Evolutionary conservation across 129 eudicot genomes (phyloP), one percentile per base, ranked within the genome.

Genomic region (Chrysanthemum lavandulifolium): DNA sequence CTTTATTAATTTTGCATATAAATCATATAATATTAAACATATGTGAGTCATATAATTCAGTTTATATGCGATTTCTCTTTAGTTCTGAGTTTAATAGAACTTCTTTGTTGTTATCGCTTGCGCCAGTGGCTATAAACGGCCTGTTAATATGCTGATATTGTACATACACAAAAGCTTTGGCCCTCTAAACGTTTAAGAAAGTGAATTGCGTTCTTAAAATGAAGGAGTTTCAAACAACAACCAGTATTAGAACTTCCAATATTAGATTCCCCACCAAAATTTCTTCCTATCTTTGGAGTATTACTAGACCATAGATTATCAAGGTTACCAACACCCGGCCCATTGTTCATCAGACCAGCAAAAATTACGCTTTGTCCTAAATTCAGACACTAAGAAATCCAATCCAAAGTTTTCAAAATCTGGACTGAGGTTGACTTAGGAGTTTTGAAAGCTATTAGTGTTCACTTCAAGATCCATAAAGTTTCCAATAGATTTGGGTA

Each of bases 201-300:
- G 5, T 29, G 33, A 29, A 29, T 4, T 29, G 33, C 5, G 33
- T 29, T 29, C 33, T 29, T 29, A 29, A 29, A 29, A 29, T 29
- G 33, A 0, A 29, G 36, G 36, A 36, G 9, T 36, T 36, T 36
- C 45, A 36, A 36, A 36, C 45, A 9, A 36, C 45, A 36, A 36
- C 45, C 6, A 36, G 45, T 71, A 49, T 66, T 52, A 61, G 31
- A 27, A 61, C 49, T 40, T 51, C 68, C 79, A 78, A 11, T 62
- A 49, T 71, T 73, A 56, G 76, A 81, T 70, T 84, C 86, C 61
- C 77, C 75, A 52, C 60, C 76, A 49, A 63, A 49, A 58, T 51
- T 74, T 73, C 61, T 50, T 15, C 14, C 43, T 47, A 73, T 74
- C 53, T 59, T 31, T 45, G 78, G 27, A 19, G 47, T 40, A 40